Conservation (phyloP, 805 yeast genomes). For the Lipomyces spencermartinsiae region DNA sequence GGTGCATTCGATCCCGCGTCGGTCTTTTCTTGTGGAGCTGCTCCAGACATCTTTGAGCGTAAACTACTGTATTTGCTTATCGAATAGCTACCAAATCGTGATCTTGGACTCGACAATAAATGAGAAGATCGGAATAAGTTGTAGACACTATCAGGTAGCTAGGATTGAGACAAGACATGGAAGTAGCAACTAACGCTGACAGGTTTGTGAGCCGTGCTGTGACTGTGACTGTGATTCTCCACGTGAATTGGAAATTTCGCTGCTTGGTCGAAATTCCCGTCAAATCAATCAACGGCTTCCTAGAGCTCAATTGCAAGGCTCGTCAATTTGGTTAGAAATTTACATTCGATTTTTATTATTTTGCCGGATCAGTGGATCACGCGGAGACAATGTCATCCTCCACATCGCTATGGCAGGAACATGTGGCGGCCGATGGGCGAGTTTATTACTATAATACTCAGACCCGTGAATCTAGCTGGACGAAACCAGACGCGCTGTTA, state of each 20-base stretch:
- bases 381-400: neutral
- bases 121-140: neutral
- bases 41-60: constrained; percentile 1
- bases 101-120: neutral
- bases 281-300: neutral
- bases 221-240: neutral
- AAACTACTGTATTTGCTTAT: neutral
- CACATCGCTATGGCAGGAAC: constrained; percentile 62
- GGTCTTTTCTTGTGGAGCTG: constrained; percentile 5
- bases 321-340: neutral
- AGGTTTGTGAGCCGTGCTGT: neutral
- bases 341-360: neutral
- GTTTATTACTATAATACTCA: constrained; percentile 71
- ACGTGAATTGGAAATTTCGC: neutral
- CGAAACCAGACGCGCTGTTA: constrained; percentile 65
- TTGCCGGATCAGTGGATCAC: neutral
- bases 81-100: neutral
- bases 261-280: neutral
- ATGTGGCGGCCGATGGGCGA: constrained; percentile 68
- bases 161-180: no score
- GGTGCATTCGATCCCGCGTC: constrained; percentile 6
- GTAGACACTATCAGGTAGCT: neutral
- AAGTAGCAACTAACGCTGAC: neutral
- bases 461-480: constrained; percentile 81
- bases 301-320: neutral